phyloP scores from a whole-genome alignment of 352 stramenopile species.

The Pythium utonaiense region DNA sequence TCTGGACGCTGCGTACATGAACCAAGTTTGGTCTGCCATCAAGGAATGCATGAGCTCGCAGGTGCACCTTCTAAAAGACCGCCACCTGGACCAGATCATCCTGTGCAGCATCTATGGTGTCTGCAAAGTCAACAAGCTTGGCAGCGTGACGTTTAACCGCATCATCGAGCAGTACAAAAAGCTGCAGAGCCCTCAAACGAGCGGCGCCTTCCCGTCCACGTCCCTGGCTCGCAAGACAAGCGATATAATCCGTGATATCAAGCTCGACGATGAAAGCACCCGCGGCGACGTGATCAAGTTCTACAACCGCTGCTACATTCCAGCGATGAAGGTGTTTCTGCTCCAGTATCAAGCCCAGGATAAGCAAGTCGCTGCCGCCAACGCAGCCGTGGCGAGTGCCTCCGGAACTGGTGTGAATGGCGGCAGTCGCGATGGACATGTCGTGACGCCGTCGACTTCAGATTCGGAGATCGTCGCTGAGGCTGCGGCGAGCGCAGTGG shows the following conservation, averaged over 20 bases:
- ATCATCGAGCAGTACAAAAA: conserved; percentile 78
- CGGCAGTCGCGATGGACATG: conserved; percentile 26
- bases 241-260: conserved; percentile 78
- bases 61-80: conserved; percentile 59
- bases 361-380: conserved; percentile 71
- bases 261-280: conserved; percentile 50
- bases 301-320: conserved; percentile 84
- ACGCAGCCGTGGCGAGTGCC: conserved; percentile 52
- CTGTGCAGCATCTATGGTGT: conserved; percentile 83
- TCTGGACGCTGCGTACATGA: conserved; percentile 71
- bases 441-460: conserved; percentile 50
- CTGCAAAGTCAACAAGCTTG: conserved; percentile 79
- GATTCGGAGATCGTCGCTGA: conserved; percentile 81
- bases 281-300: conserved; percentile 89
- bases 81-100: conserved; percentile 79
- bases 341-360: conserved; percentile 85
- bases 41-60: conserved; percentile 76
- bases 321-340: conserved; percentile 82
- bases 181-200: conserved; percentile 38
- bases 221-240: conserved; percentile 41
- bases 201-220: conserved; percentile 25
- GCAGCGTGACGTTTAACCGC: conserved; percentile 72
- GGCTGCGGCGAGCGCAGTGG: conserved; percentile 62
- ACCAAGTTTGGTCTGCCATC: conserved; percentile 84
- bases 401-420: conserved; percentile 7